Percentiles rank a stretch among this genome's conserved stretches.
These are phyloP conservation scores for Ophiostoma piceae DNA, from an alignment of 2,329 filamentous ascomycete genomes.

Conservation along the genomic window DNA sequence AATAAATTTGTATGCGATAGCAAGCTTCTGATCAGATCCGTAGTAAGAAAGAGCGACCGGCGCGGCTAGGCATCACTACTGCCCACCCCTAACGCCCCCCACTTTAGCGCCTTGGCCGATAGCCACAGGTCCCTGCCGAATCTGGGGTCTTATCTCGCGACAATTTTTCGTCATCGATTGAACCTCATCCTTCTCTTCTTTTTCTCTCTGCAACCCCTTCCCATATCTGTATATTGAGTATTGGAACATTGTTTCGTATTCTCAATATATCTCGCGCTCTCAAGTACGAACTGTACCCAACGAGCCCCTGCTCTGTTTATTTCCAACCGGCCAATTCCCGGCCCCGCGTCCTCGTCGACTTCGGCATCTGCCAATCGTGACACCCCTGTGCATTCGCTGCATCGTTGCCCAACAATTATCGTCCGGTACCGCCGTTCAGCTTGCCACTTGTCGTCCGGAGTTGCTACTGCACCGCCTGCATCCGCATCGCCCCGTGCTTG, in stretches of 20 bases:
- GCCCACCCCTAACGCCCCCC: neutral
- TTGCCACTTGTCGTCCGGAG: neutral
- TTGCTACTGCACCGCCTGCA: neutral
- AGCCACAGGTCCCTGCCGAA: neutral
- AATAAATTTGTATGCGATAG: neutral
- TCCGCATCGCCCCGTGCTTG: neutral
- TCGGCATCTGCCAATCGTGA: neutral
- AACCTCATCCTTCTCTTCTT: neutral
- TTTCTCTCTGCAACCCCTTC: neutral
- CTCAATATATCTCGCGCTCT: neutral
- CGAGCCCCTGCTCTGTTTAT: neutral
- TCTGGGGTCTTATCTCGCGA: neutral
- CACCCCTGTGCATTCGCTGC: neutral
- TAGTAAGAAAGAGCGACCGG: neutral
- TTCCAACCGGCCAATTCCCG: neutral
- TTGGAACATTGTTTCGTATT: neutral
- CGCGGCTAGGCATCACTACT: neutral
- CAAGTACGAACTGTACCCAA: neutral
- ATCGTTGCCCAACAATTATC: neutral
- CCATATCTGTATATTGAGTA: neutral
- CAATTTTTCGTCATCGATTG: constrained; percentile 1
- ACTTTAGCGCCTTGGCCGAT: constrained; percentile 8
- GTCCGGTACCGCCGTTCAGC: neutral
- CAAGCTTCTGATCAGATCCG: neutral
- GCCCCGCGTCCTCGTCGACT: neutral